Conservation (phyloP, 1,284 basidiomycete species). For the Pterulicium gracile region DNA sequence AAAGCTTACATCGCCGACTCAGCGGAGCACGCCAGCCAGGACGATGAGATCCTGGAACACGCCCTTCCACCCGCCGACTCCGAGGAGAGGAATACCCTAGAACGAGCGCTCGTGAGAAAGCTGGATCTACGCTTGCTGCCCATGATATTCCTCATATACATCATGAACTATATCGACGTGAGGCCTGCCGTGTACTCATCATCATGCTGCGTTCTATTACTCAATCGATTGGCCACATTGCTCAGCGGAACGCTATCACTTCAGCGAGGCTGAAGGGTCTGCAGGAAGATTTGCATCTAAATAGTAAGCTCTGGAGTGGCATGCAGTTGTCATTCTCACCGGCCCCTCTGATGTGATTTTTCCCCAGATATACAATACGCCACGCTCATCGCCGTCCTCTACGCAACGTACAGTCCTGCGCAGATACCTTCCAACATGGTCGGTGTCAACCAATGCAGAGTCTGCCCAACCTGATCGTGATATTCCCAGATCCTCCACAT, state of each 20-base stretch:
- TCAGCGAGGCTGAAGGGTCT: conserved; percentile 52
- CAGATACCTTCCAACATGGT: conserved; percentile 64
- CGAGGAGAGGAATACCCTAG: conserved; percentile 15
- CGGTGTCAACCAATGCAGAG: conserved; percentile 8
- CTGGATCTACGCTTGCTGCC: conserved; percentile 50
- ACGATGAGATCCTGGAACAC: neutral
- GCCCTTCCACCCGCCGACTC: neutral
- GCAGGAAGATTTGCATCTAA: conserved; percentile 41
- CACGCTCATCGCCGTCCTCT: conserved; percentile 47
- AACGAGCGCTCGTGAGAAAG: conserved; percentile 36
- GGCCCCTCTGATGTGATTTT: too few species aligned
- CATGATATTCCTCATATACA: conserved; percentile 48
- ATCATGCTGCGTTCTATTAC: conserved; percentile 1
- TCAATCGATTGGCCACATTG: conserved; percentile 2
- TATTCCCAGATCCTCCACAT: conserved; percentile 36
- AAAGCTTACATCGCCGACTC: too few species aligned
- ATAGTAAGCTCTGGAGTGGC: conserved; percentile 24
- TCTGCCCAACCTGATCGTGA: neutral
- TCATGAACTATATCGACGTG: conserved; percentile 62
- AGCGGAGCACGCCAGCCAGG: too few species aligned
- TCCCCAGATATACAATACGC: conserved; percentile 47
- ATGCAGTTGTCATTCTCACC: neutral
- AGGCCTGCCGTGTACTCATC: conserved; percentile 18
- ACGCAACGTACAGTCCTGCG: conserved; percentile 47
- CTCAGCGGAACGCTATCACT: conserved; percentile 48